Evolutionary conservation across 306 rosid genomes (phyloP).

Genomic region (Gynostemma pentaphyllum): DNA sequence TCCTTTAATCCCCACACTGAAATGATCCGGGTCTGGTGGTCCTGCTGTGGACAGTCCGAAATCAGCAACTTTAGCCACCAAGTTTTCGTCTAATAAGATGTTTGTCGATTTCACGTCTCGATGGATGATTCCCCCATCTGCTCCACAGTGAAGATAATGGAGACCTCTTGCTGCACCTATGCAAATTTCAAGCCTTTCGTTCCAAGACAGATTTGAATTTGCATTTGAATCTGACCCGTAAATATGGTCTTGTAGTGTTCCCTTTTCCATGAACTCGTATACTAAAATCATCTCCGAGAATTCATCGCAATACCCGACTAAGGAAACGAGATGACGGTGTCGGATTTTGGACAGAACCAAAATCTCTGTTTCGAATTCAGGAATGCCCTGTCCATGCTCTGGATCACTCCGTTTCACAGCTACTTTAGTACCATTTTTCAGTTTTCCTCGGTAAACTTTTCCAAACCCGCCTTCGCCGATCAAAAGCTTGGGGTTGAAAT

Average conservation of each 20-base stretch:
- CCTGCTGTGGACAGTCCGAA: not conserved
- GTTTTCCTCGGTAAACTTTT: slow-evolving; percentile 29
- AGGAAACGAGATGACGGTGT: slow-evolving; percentile 10
- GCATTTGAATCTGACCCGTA: too few relatives aligned
- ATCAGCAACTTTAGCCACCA: slow-evolving; percentile 3
- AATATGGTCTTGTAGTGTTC: not conserved
- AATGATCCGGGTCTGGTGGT: not conserved
- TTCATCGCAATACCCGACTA: slow-evolving; percentile 10
- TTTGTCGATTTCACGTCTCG: slow-evolving; percentile 14
- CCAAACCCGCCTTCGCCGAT: slow-evolving; percentile 34
- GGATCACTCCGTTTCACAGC: slow-evolving; percentile 1
- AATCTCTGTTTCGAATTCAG: slow-evolving; percentile 8
- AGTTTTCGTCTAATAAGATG: too few relatives aligned
- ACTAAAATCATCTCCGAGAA: slow-evolving; percentile 8
- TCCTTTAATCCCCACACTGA: not conserved
- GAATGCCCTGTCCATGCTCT: not conserved
- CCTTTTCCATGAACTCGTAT: slow-evolving; percentile 2
- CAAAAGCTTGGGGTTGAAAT: slow-evolving; percentile 18
- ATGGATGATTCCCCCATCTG: not conserved
- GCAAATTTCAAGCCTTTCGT: slow-evolving; percentile 11
- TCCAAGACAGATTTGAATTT: not conserved
- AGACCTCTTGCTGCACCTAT: too few relatives aligned
- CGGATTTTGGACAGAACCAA: not conserved
- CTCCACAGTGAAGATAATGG: slow-evolving; percentile 7
- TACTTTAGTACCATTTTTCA: not conserved